Evolutionary conservation across 441 rosid species (phyloP).

Genomic region (Adansonia rubrostipa): DNA sequence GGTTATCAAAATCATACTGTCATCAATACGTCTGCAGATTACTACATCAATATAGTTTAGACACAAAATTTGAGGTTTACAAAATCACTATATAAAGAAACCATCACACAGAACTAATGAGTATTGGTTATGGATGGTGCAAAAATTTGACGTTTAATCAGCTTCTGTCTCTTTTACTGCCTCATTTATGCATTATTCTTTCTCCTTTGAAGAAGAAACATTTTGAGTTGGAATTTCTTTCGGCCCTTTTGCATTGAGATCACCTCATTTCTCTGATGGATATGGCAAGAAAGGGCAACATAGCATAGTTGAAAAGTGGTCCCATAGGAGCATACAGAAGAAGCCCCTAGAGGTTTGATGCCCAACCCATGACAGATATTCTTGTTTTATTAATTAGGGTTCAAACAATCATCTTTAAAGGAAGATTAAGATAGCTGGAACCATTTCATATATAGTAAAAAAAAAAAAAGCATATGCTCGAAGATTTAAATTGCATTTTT

Average conservation of each 20-base stretch:
- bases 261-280: neutral
- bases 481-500: conserved; percentile 45
- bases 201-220: conserved; percentile 37
- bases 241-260: conserved; percentile 20
- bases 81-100: conserved; percentile 25
- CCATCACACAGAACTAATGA: conserved; percentile 5
- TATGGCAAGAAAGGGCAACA: conserved; percentile 29
- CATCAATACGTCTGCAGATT: conserved; percentile 35
- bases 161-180: conserved; percentile 49
- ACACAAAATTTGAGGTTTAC: conserved; percentile 32
- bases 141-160: conserved; percentile 36
- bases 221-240: conserved; percentile 41
- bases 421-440: conserved; percentile 30
- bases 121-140: conserved; percentile 32
- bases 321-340: conserved; percentile 51
- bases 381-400: conserved; percentile 34
- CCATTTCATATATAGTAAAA: conserved; percentile 20
- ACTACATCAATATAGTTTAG: conserved; percentile 34
- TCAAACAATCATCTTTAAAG: conserved; percentile 30
- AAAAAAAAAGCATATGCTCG: conserved; percentile 41
- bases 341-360: conserved; percentile 44
- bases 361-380: conserved; percentile 47
- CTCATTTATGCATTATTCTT: conserved; percentile 30
- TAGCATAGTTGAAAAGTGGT: conserved; percentile 88
- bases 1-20: conserved; percentile 33